A percentile compares a stretch with the other conserved stretches of the same genome.
phyloP scores from a whole-genome alignment of 306 rosid species.

The Acacia crassicarpa region DNA sequence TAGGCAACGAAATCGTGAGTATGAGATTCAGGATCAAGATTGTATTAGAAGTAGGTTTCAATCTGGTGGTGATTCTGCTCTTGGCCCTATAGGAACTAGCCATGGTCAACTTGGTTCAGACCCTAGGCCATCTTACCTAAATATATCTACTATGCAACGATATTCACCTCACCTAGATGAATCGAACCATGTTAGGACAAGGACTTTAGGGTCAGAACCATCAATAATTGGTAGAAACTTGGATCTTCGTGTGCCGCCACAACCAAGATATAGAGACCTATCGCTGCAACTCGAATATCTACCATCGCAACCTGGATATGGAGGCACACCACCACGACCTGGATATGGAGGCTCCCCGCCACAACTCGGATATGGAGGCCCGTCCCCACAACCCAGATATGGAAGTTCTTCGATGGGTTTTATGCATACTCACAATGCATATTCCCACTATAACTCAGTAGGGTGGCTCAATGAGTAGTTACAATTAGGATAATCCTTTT shows the following conservation, averaged over 20 bases:
- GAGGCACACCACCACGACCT: not conserved
- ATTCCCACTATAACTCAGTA: constrained; percentile 28
- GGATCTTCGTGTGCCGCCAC: constrained; percentile 41
- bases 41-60: constrained; percentile 1
- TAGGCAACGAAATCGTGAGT: no score
- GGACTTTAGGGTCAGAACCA: constrained; percentile 36
- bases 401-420: no score
- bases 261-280: constrained; percentile 27
- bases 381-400: constrained; percentile 22
- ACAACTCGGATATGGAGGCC: constrained; percentile 20
- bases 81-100: constrained; percentile 5
- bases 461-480: constrained; percentile 56
- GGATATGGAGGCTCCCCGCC: constrained; percentile 1
- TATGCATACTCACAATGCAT: no score
- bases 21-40: no score
- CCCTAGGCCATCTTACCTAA: constrained; percentile 38
- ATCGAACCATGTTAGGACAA: constrained; percentile 45
- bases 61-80: constrained; percentile 26
- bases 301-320: not conserved
- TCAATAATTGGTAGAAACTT: constrained; percentile 28
- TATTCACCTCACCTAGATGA: constrained; percentile 67
- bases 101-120: constrained; percentile 28
- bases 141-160: constrained; percentile 54
- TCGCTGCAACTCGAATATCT: not conserved
- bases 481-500: not conserved